Evolutionary conservation across 164 flowering plant genomes (phyloP).

Genomic region (Kingdonia uniflora): DNA sequence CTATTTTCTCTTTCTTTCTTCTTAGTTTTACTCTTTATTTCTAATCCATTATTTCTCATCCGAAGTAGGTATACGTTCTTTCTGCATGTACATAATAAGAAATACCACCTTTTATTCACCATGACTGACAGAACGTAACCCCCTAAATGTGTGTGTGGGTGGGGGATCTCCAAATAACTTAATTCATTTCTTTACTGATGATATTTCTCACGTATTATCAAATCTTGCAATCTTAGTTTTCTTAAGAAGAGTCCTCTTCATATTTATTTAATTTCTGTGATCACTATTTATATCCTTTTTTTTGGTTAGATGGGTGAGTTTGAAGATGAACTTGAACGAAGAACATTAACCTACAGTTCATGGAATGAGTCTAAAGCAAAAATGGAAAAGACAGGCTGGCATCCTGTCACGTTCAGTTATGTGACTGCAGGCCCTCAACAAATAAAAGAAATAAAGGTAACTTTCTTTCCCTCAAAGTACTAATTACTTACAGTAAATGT

Average conservation of each 20-base stretch:
- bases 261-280: neutral
- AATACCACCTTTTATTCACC: too few species aligned
- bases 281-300: neutral
- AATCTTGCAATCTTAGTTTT: neutral
- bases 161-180: too few species aligned
- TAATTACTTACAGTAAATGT: too few species aligned
- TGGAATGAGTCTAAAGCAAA: conserved; percentile 68
- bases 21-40: neutral
- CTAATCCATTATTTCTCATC: neutral
- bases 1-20: neutral
- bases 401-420: conserved; percentile 70
- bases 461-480: too few species aligned
- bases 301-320: conserved; percentile 55
- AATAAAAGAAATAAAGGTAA: conserved; percentile 68
- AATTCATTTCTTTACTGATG: neutral
- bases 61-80: neutral
- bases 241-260: too few species aligned
- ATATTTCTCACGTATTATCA: neutral
- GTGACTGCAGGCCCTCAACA: conserved; percentile 39
- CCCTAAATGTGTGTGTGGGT: too few species aligned
- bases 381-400: conserved; percentile 60
- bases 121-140: too few species aligned
- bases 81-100: neutral
- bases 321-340: conserved; percentile 71
- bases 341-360: conserved; percentile 72